Percentiles rank a stretch among this genome's conserved stretches.
Conservation (phyloP, 768 basidiomycete genomes). For the Boletus pseudopeckii region DNA sequence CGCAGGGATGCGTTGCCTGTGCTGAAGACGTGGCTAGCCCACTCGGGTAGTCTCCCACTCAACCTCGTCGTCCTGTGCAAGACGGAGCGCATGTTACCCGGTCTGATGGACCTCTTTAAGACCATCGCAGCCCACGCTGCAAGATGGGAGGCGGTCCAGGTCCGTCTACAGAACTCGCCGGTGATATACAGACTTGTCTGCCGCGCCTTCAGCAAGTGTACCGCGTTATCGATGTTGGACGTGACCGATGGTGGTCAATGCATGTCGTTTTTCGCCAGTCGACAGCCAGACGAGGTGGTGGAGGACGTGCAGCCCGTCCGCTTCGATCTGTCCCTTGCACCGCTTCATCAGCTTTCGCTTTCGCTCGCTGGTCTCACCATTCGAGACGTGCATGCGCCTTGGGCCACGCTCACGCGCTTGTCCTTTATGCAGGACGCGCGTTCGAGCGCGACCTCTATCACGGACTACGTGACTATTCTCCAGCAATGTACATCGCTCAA, state of each 20-base stretch:
- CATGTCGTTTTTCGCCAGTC: slow-evolving; percentile 1
- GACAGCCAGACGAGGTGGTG: neutral
- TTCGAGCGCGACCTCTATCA: slow-evolving; percentile 18
- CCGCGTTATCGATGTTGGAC: slow-evolving; percentile 15
- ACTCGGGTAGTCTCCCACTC: slow-evolving; percentile 22
- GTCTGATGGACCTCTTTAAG: slow-evolving; percentile 19
- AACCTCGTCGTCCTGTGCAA: slow-evolving; percentile 18
- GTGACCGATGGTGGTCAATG: slow-evolving; percentile 21
- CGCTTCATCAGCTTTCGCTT: slow-evolving; percentile 13
- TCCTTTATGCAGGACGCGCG: slow-evolving; percentile 25
- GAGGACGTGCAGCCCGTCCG: slow-evolving; percentile 2
- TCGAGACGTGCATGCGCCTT: slow-evolving; percentile 13
- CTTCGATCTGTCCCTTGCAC: slow-evolving; percentile 15
- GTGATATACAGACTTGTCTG: slow-evolving; percentile 10
- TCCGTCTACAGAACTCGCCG: slow-evolving; percentile 22
- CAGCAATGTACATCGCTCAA: slow-evolving; percentile 21
- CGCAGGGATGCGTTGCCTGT: slow-evolving; percentile 18
- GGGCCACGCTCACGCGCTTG: slow-evolving; percentile 20
- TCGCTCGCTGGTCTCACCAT: slow-evolving; percentile 20
- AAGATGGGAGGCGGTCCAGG: slow-evolving; percentile 21
- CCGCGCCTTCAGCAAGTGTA: slow-evolving; percentile 12
- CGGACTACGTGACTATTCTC: slow-evolving; percentile 18
- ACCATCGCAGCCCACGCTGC: slow-evolving; percentile 10
- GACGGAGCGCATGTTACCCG: slow-evolving; percentile 19
- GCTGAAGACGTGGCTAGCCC: slow-evolving; percentile 20